A percentile compares a stretch with the other conserved stretches of the same genome.
Conservation (phyloP, 1,284 basidiomycete genomes). For the Omphalotus olearius region DNA sequence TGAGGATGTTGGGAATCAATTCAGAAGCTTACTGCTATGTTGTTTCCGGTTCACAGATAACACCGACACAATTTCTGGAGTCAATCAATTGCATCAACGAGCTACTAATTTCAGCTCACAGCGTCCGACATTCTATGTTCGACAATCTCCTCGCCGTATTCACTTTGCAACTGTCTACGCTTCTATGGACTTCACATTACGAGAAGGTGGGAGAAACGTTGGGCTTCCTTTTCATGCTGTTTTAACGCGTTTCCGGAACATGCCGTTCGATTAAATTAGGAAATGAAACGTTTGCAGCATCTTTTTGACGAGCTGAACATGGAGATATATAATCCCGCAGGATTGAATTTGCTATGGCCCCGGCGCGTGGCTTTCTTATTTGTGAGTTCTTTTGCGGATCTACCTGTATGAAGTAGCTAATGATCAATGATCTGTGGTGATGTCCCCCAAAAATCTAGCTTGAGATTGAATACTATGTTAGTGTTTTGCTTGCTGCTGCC, state of each 20-base stretch:
- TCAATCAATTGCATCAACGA: conserved; percentile 85
- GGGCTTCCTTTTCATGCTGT: neutral
- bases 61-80: conserved; percentile 79
- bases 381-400: conserved; percentile 45
- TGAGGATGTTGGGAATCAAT: neutral
- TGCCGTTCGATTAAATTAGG: conserved; percentile 39
- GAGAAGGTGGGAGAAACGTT: conserved; percentile 51
- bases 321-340: conserved; percentile 72
- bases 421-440: neutral
- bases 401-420: neutral
- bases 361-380: conserved; percentile 78
- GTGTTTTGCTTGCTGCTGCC: neutral
- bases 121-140: conserved; percentile 54
- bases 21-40: neutral
- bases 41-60: conserved; percentile 48
- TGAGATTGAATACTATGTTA: conserved; percentile 72
- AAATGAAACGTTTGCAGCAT: conserved; percentile 65
- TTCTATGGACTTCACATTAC: conserved; percentile 67
- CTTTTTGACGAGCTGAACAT: conserved; percentile 65
- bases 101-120: conserved; percentile 74
- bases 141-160: conserved; percentile 71
- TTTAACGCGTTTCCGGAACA: neutral
- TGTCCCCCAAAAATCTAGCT: conserved; percentile 38
- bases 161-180: conserved; percentile 68
- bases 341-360: conserved; percentile 81